These are phyloP conservation scores for Neocatenulostroma microsporum DNA, from an alignment of 2,329 filamentous ascomycete species.

Conservation along the genomic window DNA sequence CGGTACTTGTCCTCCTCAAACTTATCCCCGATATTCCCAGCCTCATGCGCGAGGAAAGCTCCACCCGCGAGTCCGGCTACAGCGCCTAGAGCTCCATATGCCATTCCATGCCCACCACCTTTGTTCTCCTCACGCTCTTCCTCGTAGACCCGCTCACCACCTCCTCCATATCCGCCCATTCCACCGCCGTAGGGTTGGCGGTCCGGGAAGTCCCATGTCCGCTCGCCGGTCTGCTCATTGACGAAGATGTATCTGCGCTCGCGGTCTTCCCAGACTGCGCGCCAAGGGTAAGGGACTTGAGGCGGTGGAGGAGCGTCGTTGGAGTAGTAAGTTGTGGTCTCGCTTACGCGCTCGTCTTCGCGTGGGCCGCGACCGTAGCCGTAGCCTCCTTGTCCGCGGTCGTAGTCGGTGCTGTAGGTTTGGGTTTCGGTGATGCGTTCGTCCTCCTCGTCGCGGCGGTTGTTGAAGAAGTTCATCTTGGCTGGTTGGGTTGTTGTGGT, in stretches of 20 bases:
- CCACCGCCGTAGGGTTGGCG: constrained; percentile 18
- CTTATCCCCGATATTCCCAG: constrained; percentile 32
- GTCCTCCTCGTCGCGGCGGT: constrained; percentile 5
- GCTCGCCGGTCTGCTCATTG: constrained; percentile 41
- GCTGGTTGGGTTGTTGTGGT: too few species aligned
- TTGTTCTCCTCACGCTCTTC: constrained; percentile 18
- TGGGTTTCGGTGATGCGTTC: constrained; percentile 9
- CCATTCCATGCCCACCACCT: constrained; percentile 23
- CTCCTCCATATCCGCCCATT: constrained; percentile 12
- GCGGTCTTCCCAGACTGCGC: constrained; percentile 37
- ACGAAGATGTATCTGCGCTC: constrained; percentile 39
- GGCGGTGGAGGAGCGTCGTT: constrained; percentile 20
- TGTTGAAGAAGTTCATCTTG: constrained; percentile 5
- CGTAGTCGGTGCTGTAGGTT: constrained; percentile 7
- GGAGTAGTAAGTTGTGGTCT: constrained; percentile 9
- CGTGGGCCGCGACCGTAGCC: constrained; percentile 3
- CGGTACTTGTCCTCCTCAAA: constrained; percentile 24
- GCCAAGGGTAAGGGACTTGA: constrained; percentile 37
- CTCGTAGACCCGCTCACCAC: constrained; percentile 2
- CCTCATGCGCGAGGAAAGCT: constrained; percentile 40
- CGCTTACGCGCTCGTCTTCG: constrained; percentile 8
- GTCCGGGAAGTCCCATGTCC: constrained; percentile 33
- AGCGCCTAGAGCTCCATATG: constrained; percentile 34
- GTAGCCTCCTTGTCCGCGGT: constrained; percentile 5
- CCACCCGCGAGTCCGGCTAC: constrained; percentile 38